phyloP scores from a whole-genome alignment of 495 filamentous ascomycete species.

The Penicillium pulvis region DNA sequence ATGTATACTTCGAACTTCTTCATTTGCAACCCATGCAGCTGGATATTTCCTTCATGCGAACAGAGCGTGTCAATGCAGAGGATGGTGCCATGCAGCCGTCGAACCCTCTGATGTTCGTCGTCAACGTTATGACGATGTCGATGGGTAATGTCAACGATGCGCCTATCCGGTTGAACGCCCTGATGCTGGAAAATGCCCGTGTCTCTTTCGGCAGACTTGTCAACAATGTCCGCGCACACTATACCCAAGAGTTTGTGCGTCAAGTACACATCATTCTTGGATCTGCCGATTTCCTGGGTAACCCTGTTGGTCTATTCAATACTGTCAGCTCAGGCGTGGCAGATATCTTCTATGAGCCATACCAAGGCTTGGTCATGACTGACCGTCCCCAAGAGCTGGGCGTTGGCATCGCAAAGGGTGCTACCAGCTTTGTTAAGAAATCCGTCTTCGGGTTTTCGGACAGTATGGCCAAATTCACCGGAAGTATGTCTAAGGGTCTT shows the following conservation, averaged over 20 bases:
- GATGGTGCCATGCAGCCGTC: slow-evolving; percentile 74
- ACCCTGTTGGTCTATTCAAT: slow-evolving; percentile 96
- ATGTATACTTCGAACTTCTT: slow-evolving; percentile 96
- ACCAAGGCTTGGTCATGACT: slow-evolving; percentile 95
- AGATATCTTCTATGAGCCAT: slow-evolving; percentile 98
- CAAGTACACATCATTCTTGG: slow-evolving; percentile 96
- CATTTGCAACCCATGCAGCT: slow-evolving; percentile 98
- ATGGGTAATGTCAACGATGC: slow-evolving; percentile 99
- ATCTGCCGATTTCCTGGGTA: slow-evolving; percentile 97
- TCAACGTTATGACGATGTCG: slow-evolving; percentile 98
- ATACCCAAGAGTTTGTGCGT: slow-evolving; percentile 91
- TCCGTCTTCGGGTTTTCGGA: slow-evolving; percentile 96
- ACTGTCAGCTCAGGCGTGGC: slow-evolving; percentile 95
- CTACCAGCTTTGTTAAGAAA: slow-evolving; percentile 96
- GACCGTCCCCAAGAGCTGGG: slow-evolving; percentile 93
- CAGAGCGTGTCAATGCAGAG: slow-evolving; percentile 93
- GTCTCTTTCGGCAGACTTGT: slow-evolving; percentile 83
- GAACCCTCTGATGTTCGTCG: slow-evolving; percentile 96
- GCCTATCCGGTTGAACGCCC: slow-evolving; percentile 84
- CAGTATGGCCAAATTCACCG: slow-evolving; percentile 94
- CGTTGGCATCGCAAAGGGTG: slow-evolving; percentile 92
- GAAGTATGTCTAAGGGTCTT: slow-evolving; percentile 93
- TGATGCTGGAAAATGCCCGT: slow-evolving; percentile 94
- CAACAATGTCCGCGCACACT: slow-evolving; percentile 86
- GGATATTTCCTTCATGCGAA: slow-evolving; percentile 95